phyloP scores from a whole-genome alignment of 2,329 filamentous ascomycete species.

The Cryphonectria parasitica region DNA sequence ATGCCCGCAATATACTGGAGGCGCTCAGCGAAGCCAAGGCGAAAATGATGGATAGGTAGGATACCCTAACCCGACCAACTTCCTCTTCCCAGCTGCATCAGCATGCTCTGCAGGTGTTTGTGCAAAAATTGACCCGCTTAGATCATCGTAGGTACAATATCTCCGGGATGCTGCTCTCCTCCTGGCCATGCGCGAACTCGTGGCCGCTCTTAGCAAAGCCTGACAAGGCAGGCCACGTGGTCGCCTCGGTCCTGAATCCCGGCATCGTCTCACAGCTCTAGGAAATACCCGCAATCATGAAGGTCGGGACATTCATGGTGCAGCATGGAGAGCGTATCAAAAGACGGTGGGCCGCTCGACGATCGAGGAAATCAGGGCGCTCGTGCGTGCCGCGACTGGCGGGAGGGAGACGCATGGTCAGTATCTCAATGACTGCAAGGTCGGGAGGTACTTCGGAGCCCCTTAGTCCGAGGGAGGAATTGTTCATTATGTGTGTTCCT shows the following conservation, averaged over 20 bases:
- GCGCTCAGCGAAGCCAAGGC: neutral
- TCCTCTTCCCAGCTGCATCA: neutral
- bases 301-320: neutral
- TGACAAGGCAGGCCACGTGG: slow-evolving; percentile 35
- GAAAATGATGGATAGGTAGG: neutral
- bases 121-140: neutral
- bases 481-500: neutral
- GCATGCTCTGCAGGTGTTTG: neutral
- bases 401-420: slow-evolving; percentile 41
- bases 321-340: neutral
- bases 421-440: slow-evolving; percentile 40
- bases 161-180: neutral
- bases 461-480: too few species aligned
- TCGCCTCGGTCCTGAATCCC: slow-evolving; percentile 39
- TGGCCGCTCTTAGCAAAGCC: neutral
- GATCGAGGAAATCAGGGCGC: slow-evolving; percentile 47
- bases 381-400: slow-evolving; percentile 38
- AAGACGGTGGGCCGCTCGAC: neutral
- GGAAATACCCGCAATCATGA: slow-evolving; percentile 2
- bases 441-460: slow-evolving; percentile 34
- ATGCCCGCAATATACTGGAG: neutral
- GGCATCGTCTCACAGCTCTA: slow-evolving; percentile 35
- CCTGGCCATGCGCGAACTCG: neutral
- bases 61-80: neutral
- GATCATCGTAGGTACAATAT: neutral